Base-by-base conservation (phyloP, 192 early-diverging fungal genomes). In the Gamsiella multidivaricata region DNA sequence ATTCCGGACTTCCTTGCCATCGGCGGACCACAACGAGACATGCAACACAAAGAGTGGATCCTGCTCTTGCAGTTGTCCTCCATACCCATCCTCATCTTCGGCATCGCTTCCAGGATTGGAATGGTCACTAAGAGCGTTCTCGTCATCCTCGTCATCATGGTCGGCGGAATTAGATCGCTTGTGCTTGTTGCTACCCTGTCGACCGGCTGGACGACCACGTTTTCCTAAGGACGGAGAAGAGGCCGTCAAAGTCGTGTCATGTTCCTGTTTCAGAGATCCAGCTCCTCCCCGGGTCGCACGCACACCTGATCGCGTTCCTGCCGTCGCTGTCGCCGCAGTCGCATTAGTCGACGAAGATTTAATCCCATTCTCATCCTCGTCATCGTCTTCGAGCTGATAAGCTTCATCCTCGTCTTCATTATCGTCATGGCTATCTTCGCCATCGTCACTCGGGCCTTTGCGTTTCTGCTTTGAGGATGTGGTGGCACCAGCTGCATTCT, bases 41-140 rank as follows among this genome's bases (percentile, higher is more conserved):
- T 90, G 89, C 18, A 88, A 67, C 17, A 90, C 83, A 68, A 85
- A 90, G 43, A 90, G 85, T 5, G 87, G 89, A 50, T 86, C 87
- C 37, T 84, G 84, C 8, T 82, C 51, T 42, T 3, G 57, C 25
- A 61, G 34, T 5, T 23, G 45, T n/a, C 31, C 54, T 22, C 25
- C 47, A 32, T 75, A 20, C 0, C 25, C 43, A 1, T 56, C 42
- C 3, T 46, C 61, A 14, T 65, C 54, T 26, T 49, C 36, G 0
- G 17, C 50, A 49, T 37, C 37, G 29, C 47, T 41, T 26, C 52
- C 43, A 46, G 26, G 53, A 9, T 51, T 22, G 1, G 50, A 33
- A 5, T 55, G 20, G 10, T 70, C 55, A 20, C 39, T 47, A 51
- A 32, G 51, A 47, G 50, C 41, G 12, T 47, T 42, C 37, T 50